Conservation (phyloP, 2,329 filamentous ascomycete genomes). For the Lasiodiplodia sp. region DNA sequence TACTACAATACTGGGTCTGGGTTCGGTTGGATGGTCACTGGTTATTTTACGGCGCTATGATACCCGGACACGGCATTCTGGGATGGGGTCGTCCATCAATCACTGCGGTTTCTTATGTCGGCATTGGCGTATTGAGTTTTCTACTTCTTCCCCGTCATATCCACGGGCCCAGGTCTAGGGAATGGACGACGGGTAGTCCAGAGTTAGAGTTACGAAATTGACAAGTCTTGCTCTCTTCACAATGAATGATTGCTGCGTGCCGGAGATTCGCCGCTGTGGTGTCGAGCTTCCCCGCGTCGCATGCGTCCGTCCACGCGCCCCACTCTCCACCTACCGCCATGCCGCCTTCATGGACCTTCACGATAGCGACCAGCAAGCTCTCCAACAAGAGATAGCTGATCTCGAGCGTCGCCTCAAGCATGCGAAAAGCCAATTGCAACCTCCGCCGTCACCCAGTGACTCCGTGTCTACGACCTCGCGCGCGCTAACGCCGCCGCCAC, state of each 20-base stretch:
- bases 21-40: slow-evolving; percentile 3
- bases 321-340: not conserved
- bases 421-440: slow-evolving; percentile 56
- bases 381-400: slow-evolving; percentile 63
- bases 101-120: slow-evolving; percentile 25
- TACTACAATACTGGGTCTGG: slow-evolving; percentile 24
- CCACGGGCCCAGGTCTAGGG: not conserved
- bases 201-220: slow-evolving; percentile 11
- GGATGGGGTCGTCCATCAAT: slow-evolving; percentile 24
- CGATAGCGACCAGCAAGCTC: slow-evolving; percentile 36
- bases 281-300: slow-evolving; percentile 1
- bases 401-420: slow-evolving; percentile 61
- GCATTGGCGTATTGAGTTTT: not conserved
- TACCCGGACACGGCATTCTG: slow-evolving; percentile 30
- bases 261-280: slow-evolving; percentile 11
- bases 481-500: slow-evolving; percentile 32
- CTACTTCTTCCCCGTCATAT: not conserved
- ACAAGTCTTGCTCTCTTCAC: slow-evolving; percentile 1
- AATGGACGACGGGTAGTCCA: not conserved
- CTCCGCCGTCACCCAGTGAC: slow-evolving; percentile 33
- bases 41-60: slow-evolving; percentile 29
- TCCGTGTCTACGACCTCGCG: slow-evolving; percentile 1
- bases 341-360: slow-evolving; percentile 37
- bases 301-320: not conserved
- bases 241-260: not conserved